Evolutionary conservation across 805 yeast species (phyloP), one percentile per base, ranked within the genome.

Genomic region (Metschnikowia peoriensis): DNA sequence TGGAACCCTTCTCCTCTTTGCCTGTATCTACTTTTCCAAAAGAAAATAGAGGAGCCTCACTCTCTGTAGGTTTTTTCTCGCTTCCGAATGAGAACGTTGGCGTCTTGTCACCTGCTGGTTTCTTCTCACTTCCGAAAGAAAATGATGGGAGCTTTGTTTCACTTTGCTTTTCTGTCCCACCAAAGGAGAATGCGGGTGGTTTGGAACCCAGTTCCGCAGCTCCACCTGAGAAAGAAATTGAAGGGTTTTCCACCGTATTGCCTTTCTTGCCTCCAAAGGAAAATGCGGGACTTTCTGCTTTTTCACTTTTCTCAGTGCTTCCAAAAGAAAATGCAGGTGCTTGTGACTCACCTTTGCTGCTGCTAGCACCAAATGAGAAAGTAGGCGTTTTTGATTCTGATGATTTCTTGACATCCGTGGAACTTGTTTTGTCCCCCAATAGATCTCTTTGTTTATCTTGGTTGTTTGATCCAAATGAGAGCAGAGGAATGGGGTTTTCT

Each of bases 301-400:
- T 38, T 45, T 17, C 40, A 29, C n/a, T 40, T 28, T 6, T n/a
- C 46, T 27, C 34, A 27, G 15, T 29, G 7, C 48, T 38, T n/a
- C 62, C 64, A 42, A 64, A 62, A 15, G 63, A 46, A 34, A 56
- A 34, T 8, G 28, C 51, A 32, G 41, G 41, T 8, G 60, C 55
- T 22, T 49, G 39, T 17, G 56, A 37, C 4, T 14, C 41, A 7
- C 49, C 43, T 8, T 38, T 28, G 8, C 29, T 42, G 8, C 27
- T 9, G 14, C 41, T 12, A n/a, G 28, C 16, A 15, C 46, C 51
- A 44, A 44, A 44, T 10, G 32, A 32, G 28, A 35, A 35, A 16
- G 39, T 5, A 5, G 44, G 45, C 2, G 34, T n/a, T 7, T 28
- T 29, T 10, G 43, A 41, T 4, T 7, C 14, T 10, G 22, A 27